Evolutionary conservation across 192 early-diverging fungal species (phyloP), one percentile per base, ranked within the genome.

Genomic region (Coemansia sp.): DNA sequence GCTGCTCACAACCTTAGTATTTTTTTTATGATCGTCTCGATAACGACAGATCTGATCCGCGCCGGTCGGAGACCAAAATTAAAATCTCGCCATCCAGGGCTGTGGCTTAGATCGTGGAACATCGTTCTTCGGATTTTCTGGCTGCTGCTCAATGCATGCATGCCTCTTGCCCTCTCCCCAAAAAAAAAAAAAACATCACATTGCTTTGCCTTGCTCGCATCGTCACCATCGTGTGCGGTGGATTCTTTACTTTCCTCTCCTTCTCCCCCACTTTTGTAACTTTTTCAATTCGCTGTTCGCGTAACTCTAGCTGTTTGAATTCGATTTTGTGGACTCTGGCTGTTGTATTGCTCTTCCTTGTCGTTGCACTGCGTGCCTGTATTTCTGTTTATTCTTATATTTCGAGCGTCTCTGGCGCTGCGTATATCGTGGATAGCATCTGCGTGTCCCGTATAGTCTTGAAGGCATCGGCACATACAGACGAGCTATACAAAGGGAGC

Each of bases 221-320:
- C 17, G 15, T 45, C 17, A 5, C 15, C 17, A 0, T 13, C 41
- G 17, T 17, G 42, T 23, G 14, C 8, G 22, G 40, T 7, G 11
- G 7, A 13, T 45, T 53, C 50, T 17, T 55, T 14, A 50, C 14
- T 61, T 14, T 64, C 49, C 49, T 45, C 58, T 48, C 49, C 55
- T 61, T 55, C 54, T 33, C 14, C 54, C 58, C 40, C 20, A 35
- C 9, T 61, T 58, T 65, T 29, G 40, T 61, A 59, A 36, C 38
- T 60, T 46, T 4, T 61, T 46, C 32, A 38, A 34, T 58, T 40
- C 36, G 15, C 20, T 42, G 9, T 49, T 52, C 33, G 35, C 11
- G 42, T 25, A 52, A 52, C 20, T 50, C 22, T 25, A 20, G 49
- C 22, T 25, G 49, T 20, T 25, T 25, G 22, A 52, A 22, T 52